Conservation (phyloP, 2,329 filamentous ascomycete species). For the Coleophoma eucalyptorum region DNA sequence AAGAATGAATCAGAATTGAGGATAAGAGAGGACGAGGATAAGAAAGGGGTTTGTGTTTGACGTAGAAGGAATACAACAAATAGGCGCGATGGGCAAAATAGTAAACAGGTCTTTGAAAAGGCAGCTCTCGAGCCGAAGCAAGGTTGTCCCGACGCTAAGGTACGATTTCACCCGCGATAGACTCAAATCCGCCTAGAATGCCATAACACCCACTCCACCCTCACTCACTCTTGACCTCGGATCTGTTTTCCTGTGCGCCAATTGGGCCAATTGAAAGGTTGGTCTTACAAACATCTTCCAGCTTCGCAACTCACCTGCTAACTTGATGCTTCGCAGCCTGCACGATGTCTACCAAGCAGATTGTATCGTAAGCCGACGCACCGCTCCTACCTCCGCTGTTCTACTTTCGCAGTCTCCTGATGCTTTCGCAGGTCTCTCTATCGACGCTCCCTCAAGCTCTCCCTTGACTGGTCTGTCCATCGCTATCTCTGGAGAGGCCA, state of each 20-base stretch:
- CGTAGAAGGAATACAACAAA: neutral
- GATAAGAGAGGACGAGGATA: constrained; percentile 13
- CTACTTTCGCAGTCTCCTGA: constrained; percentile 7
- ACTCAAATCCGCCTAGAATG: neutral
- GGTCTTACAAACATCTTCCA: neutral
- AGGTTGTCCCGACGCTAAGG: too few relatives aligned
- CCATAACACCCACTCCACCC: neutral
- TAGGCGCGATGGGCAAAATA: neutral
- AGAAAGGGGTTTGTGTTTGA: constrained; percentile 9
- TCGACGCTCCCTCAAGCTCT: constrained; percentile 85
- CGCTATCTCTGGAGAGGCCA: constrained; percentile 92
- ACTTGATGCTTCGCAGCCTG: neutral
- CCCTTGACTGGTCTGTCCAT: constrained; percentile 94
- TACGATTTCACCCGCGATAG: neutral
- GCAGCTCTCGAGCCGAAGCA: too few relatives aligned
- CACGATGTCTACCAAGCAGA: constrained; percentile 30
- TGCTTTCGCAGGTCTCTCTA: constrained; percentile 64
- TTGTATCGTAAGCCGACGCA: constrained; percentile 23
- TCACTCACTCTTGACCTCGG: neutral
- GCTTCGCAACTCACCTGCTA: neutral
- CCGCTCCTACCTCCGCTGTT: neutral
- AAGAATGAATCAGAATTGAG: neutral
- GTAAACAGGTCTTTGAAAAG: neutral
- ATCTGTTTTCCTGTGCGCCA: neutral
- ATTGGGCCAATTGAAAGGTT: neutral